Percentiles rank a stretch among this genome's conserved stretches.
phyloP scores from a whole-genome alignment of 768 basidiomycete genomes.

The Hypholoma fasciculare region DNA sequence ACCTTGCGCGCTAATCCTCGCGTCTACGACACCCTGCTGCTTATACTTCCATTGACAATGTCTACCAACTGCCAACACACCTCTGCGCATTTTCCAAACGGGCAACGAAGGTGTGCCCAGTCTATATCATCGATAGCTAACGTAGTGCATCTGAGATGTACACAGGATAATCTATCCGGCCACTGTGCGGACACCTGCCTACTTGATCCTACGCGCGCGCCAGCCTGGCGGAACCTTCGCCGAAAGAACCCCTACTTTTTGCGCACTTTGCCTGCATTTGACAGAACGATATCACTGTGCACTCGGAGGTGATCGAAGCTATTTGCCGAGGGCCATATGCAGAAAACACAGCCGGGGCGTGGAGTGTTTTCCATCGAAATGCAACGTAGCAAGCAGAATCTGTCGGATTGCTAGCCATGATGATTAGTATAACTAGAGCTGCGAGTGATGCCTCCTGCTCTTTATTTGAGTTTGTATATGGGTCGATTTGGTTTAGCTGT shows the following conservation, averaged over 20 bases:
- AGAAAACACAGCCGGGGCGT: not conserved
- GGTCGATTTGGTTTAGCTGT: too few species aligned
- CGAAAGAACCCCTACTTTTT: not conserved
- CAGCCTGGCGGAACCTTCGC: not conserved
- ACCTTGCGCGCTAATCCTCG: too few species aligned
- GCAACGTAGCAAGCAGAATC: not conserved
- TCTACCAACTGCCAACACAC: too few species aligned
- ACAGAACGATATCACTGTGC: not conserved
- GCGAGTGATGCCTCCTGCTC: too few species aligned
- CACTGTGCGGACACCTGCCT: not conserved
- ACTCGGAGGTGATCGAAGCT: not conserved
- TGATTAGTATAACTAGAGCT: too few species aligned
- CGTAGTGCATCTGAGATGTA: not conserved
- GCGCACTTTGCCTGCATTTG: not conserved
- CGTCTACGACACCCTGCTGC: too few species aligned
- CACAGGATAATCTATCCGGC: not conserved
- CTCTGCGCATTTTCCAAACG: too few species aligned
- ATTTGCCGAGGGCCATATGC: not conserved
- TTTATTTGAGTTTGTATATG: too few species aligned
- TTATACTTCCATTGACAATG: too few species aligned
- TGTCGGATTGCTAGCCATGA: too few species aligned
- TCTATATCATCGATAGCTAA: not conserved
- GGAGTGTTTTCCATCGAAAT: not conserved
- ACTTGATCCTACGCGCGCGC: not conserved
- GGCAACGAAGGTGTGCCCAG: too few species aligned